phyloP scores from a whole-genome alignment of 1,139 yeast genomes.

The Diutina neorugosa region DNA sequence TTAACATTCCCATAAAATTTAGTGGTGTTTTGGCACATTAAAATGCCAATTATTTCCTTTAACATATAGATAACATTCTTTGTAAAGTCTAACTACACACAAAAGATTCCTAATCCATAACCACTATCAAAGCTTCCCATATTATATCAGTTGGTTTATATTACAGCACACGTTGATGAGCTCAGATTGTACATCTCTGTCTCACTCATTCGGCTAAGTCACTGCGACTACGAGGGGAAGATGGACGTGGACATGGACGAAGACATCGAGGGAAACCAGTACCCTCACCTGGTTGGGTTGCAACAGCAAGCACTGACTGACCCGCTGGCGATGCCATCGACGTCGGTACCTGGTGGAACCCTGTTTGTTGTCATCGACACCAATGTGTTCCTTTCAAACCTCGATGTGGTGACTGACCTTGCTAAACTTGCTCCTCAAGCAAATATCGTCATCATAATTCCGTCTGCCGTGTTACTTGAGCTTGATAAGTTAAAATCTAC shows the following conservation, averaged over 20 bases:
- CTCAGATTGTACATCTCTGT: not conserved
- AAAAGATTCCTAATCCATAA: too few species aligned
- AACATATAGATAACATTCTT: too few species aligned
- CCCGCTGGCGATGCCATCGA: not conserved
- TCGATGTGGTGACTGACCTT: constrained; percentile 41
- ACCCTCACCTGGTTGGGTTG: not conserved
- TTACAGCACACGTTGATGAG: too few species aligned
- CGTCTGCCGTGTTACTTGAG: constrained; percentile 59
- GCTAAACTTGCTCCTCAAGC: constrained; percentile 24
- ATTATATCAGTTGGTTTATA: too few species aligned
- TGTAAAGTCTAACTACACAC: too few species aligned
- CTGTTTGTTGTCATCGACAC: constrained; percentile 54
- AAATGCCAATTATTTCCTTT: too few species aligned
- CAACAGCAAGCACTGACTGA: not conserved
- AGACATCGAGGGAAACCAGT: not conserved
- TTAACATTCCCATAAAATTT: too few species aligned
- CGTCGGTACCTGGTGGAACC: not conserved
- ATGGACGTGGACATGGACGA: constrained; percentile 4
- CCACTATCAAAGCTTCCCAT: too few species aligned
- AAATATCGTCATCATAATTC: constrained; percentile 47
- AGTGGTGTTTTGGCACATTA: too few species aligned
- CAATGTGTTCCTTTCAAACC: constrained; percentile 60
- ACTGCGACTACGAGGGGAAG: not conserved
- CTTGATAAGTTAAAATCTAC: constrained; percentile 48
- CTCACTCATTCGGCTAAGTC: not conserved